These are phyloP conservation scores for Lachnum nothofagi DNA, from an alignment of 2,329 filamentous ascomycete genomes.

Conservation along the genomic window DNA sequence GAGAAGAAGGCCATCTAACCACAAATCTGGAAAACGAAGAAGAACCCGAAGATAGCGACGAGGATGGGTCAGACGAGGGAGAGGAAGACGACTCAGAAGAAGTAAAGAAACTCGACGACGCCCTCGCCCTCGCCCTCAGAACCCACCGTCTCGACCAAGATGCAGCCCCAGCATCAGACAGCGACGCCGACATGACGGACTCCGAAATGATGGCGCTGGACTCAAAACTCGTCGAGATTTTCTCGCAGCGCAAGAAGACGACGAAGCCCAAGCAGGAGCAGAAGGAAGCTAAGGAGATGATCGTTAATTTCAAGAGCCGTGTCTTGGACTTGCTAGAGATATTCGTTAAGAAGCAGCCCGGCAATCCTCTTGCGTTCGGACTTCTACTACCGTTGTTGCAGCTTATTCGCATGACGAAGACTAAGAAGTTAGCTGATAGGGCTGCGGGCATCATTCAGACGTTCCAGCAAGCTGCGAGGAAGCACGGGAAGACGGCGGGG, in stretches of 20 bases:
- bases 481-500: conserved; percentile 38
- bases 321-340: conserved; percentile 83
- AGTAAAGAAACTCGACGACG: conserved; percentile 58
- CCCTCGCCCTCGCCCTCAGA: conserved; percentile 72
- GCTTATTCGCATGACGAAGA: conserved; percentile 69
- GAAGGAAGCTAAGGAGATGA: conserved; percentile 80
- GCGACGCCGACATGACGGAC: conserved; percentile 83
- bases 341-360: conserved; percentile 74
- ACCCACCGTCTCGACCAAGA: conserved; percentile 62
- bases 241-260: conserved; percentile 68
- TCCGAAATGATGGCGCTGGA: conserved; percentile 92
- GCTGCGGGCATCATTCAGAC: conserved; percentile 66
- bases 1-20: conserved; percentile 37
- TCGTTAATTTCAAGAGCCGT: conserved; percentile 91
- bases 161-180: conserved; percentile 50
- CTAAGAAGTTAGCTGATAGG: conserved; percentile 70
- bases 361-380: conserved; percentile 60
- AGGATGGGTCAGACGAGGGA: conserved; percentile 36
- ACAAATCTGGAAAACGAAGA: conserved; percentile 38
- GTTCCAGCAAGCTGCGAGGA: conserved; percentile 64
- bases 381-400: conserved; percentile 72
- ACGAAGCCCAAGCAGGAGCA: conserved; percentile 72
- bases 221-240: conserved; percentile 75
- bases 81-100: conserved; percentile 36
- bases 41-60: conserved; percentile 33